phyloP scores from a whole-genome alignment of 257 asterid genomes.

The Solanum bulbocastanum region DNA sequence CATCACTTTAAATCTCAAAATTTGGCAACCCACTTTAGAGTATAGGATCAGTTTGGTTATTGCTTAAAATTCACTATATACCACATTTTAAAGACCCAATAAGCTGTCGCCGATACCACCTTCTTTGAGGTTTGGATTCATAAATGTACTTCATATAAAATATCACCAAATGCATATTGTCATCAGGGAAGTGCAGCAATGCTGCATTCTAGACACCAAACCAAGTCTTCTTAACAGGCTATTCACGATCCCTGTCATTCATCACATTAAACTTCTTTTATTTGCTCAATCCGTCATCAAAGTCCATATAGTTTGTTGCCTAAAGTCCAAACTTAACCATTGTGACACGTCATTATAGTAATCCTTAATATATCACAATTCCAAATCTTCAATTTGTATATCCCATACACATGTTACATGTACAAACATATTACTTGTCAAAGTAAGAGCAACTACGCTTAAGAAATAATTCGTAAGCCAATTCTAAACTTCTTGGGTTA shows the following conservation, averaged over 20 bases:
- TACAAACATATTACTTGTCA: background rate
- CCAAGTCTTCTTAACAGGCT: background rate
- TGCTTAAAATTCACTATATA: background rate
- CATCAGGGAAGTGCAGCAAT: background rate
- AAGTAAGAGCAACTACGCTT: background rate
- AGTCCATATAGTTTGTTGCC: background rate
- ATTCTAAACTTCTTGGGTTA: background rate
- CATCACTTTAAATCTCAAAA: background rate
- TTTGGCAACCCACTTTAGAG: background rate
- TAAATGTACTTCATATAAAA: background rate
- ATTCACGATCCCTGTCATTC: background rate
- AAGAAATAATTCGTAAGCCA: background rate
- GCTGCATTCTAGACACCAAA: background rate
- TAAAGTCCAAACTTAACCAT: background rate
- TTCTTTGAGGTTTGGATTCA: background rate
- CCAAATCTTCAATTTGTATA: background rate
- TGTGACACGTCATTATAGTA: background rate
- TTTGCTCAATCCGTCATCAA: background rate
- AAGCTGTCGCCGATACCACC: background rate
- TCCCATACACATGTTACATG: background rate
- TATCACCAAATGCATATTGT: background rate
- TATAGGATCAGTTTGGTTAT: background rate
- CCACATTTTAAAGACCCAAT: background rate
- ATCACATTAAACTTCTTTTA: background rate
- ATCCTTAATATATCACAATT: background rate